Base-by-base conservation (phyloP, 768 basidiomycete species). In the Boletellus ananas region DNA sequence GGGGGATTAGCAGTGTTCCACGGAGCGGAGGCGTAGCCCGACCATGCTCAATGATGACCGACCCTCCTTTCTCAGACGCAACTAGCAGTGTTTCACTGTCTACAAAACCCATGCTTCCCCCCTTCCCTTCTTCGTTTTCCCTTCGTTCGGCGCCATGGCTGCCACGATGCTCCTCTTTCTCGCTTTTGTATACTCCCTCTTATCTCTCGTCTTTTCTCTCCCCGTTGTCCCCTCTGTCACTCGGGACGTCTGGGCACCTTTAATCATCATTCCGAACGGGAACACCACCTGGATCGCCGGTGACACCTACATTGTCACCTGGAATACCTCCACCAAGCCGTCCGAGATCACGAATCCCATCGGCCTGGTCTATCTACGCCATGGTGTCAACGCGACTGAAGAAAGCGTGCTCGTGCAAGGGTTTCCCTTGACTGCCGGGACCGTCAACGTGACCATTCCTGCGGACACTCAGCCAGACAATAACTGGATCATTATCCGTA, bases 161-260 rank as follows among this genome's bases (percentile, higher is more conserved):
- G 46, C 41, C 52, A 66, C 39, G 52, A 55, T 55, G 44, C 52
- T 57, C n/a, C 42, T 58, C 49, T 34, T 58, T 53, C 29, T 62
- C 47, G 14, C 37, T 38, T 31, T 18, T 6, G 4, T 54, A 0
- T 50, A 31, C 49, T 49, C 56, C 39, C 49, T 73, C 40, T 34
- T 67, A 21, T 59, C 68, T 12, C 49, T 65, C 41, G 67, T 60
- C 34, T 45, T 40, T 4, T 63, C 71, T 0, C 58, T 64, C 53
- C 76, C 72, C 20, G 1, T 58, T 25, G 1, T 47, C 31, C 18
- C 49, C 1, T 49, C 47, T 3, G 51, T 53, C 13, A n/a, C 1
- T n/a, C 71, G 76, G 34, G 79, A 80, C 48, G 78, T 80, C 8
- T 81, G 70, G 61, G 70, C 67, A 1, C 80, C 80, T 1, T 64